Conservation (phyloP, 805 yeast genomes). For the Wickerhamomyces xylosicus region DNA sequence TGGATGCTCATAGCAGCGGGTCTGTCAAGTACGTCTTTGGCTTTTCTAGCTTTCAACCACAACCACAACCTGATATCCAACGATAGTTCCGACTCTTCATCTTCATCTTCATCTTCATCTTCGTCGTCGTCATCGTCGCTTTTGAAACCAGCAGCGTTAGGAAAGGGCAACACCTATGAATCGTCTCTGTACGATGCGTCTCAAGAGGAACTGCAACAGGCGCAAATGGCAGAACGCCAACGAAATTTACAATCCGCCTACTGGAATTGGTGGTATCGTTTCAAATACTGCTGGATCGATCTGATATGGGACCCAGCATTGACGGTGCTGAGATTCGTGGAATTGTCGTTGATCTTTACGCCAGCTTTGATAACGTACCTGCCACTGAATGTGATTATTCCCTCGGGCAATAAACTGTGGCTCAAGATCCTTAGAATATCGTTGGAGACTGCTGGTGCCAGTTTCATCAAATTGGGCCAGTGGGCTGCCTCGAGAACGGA, state of each 20-base stretch:
- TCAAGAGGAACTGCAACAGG: too few relatives aligned
- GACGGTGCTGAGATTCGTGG: conserved; percentile 59
- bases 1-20: too few relatives aligned
- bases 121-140: too few relatives aligned
- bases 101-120: too few relatives aligned
- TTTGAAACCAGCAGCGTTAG: too few relatives aligned
- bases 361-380: conserved; percentile 52
- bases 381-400: conserved; percentile 40
- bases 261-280: conserved; percentile 24
- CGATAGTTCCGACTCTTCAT: too few relatives aligned
- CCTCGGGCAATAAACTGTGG: conserved; percentile 66
- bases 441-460: conserved; percentile 85
- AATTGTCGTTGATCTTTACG: conserved; percentile 52
- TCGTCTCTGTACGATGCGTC: too few relatives aligned
- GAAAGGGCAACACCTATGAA: too few relatives aligned
- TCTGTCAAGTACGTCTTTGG: too few relatives aligned
- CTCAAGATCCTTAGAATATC: conserved; percentile 49
- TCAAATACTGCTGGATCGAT: conserved; percentile 38
- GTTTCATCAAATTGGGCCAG: conserved; percentile 87
- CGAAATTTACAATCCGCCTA: conserved; percentile 4
- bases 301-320: conserved; percentile 58
- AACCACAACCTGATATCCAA: too few relatives aligned
- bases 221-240: too few relatives aligned
- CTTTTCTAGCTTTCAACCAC: too few relatives aligned
- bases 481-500: conserved; percentile 99